phyloP scores from a whole-genome alignment of 106 monocot species.

The Dioscorea dumetorum region DNA sequence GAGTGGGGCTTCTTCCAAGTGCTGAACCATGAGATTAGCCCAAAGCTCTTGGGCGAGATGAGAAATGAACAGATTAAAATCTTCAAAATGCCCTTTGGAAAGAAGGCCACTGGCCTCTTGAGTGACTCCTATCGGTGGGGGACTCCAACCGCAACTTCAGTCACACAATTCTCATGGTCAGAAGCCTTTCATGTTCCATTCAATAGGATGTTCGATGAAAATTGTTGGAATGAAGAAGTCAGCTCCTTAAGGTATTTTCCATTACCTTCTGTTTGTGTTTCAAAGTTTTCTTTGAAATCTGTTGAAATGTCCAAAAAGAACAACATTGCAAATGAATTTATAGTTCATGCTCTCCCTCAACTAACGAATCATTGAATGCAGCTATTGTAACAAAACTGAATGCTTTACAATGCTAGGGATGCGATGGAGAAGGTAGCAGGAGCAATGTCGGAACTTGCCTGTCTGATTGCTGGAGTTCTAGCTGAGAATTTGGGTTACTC shows the following conservation, averaged over 20 bases:
- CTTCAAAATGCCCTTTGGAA: slow-evolving; percentile 40
- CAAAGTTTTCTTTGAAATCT: too few relatives aligned
- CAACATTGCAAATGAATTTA: too few relatives aligned
- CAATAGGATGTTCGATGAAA: too few relatives aligned
- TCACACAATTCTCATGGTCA: slow-evolving; percentile 51
- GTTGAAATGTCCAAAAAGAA: too few relatives aligned
- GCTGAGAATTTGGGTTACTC: slow-evolving; percentile 12
- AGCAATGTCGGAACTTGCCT: slow-evolving; percentile 26
- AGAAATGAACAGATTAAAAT: slow-evolving; percentile 15
- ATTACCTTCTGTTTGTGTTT: too few relatives aligned
- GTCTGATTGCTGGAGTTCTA: slow-evolving; percentile 19
- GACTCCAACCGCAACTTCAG: slow-evolving; percentile 30
- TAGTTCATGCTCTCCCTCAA: too few relatives aligned
- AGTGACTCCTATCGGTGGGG: slow-evolving; percentile 60
- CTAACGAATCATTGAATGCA: too few relatives aligned
- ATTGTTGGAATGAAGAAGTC: too few relatives aligned
- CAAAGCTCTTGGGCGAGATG: slow-evolving; percentile 15
- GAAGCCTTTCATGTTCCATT: slow-evolving; percentile 58
- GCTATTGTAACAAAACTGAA: too few relatives aligned
- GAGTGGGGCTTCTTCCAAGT: slow-evolving; percentile 70
- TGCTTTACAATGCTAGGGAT: slow-evolving; percentile 1
- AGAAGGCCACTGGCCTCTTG: slow-evolving; percentile 26
- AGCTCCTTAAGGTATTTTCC: too few relatives aligned
- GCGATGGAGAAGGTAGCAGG: slow-evolving; percentile 24
- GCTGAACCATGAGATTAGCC: slow-evolving; percentile 38